A percentile compares a stretch with the other conserved stretches of the same genome.
Evolutionary conservation across 805 yeast species (phyloP).

Genomic region (Yamadazyma scolyti): DNA sequence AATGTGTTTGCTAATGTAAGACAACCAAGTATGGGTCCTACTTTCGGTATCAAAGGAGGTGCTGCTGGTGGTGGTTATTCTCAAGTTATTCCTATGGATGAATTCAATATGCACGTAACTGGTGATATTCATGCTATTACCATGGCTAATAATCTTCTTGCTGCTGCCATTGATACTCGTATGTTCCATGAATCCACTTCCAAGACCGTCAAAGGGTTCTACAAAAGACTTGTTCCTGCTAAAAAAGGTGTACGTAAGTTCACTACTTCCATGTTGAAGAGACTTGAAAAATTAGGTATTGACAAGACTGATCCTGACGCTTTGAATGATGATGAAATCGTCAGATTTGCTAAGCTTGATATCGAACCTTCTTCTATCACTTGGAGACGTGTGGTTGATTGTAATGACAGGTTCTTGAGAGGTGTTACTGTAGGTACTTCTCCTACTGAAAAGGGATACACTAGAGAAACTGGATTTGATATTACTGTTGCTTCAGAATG

Average conservation of each 20-base stretch:
- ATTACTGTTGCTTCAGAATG: constrained; percentile 82
- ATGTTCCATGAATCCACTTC: constrained; percentile 81
- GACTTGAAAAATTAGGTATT: constrained; percentile 68
- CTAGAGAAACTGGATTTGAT: constrained; percentile 75
- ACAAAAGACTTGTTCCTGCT: constrained; percentile 70
- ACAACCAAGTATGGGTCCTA: constrained; percentile 88
- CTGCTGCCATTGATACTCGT: constrained; percentile 85
- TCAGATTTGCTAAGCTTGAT: constrained; percentile 63
- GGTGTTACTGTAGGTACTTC: constrained; percentile 79
- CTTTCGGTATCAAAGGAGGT: constrained; percentile 86
- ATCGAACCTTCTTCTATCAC: constrained; percentile 78
- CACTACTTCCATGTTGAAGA: constrained; percentile 62
- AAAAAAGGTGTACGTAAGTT: constrained; percentile 69
- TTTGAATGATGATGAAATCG: constrained; percentile 64
- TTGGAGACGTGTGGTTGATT: constrained; percentile 81
- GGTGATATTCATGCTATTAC: constrained; percentile 86
- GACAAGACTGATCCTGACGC: constrained; percentile 68
- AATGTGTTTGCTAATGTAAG: constrained; percentile 78
- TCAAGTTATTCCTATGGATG: constrained; percentile 87
- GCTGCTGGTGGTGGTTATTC: constrained; percentile 91
- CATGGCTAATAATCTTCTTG: constrained; percentile 74
- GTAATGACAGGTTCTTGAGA: constrained; percentile 76
- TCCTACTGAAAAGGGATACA: constrained; percentile 61
- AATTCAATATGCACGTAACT: constrained; percentile 79
- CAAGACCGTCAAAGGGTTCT: constrained; percentile 58